Conservation (phyloP, 495 filamentous ascomycete genomes). For the Neurospora sp. region DNA sequence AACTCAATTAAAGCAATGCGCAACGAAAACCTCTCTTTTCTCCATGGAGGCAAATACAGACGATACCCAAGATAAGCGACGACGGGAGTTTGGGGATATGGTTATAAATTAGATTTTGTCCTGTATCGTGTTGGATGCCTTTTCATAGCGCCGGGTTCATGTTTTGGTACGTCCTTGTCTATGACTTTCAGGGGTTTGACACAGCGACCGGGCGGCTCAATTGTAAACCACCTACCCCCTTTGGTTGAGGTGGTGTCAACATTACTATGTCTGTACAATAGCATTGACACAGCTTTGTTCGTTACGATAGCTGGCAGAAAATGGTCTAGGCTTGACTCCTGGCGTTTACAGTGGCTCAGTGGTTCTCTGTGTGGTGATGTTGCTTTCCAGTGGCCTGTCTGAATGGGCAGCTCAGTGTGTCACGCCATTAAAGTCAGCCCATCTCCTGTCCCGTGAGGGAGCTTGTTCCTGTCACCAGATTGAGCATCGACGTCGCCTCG, state of each 20-base stretch:
- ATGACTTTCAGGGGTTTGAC: background rate
- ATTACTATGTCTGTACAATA: background rate
- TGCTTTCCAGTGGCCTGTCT: background rate
- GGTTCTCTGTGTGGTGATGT: background rate
- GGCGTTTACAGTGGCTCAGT: background rate
- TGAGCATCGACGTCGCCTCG: background rate
- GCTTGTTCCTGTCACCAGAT: background rate
- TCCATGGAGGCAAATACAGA: slow-evolving; percentile 7
- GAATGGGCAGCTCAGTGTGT: background rate
- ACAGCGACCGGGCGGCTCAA: background rate
- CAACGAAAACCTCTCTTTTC: slow-evolving; percentile 2
- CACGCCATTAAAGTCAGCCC: background rate
- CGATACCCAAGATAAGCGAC: slow-evolving; percentile 19
- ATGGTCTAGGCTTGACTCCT: background rate
- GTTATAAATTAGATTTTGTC: slow-evolving; percentile 7
- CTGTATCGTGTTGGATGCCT: slow-evolving; percentile 5
- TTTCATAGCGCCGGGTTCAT: background rate
- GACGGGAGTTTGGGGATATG: slow-evolving; percentile 10
- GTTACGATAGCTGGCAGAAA: background rate
- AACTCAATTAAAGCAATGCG: background rate
- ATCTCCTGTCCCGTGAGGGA: background rate
- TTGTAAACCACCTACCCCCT: background rate
- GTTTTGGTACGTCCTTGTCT: background rate
- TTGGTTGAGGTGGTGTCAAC: background rate
- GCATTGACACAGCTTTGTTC: background rate